Base-by-base conservation (phyloP, 179 eudicot species). In the Beta macrorhiza region DNA sequence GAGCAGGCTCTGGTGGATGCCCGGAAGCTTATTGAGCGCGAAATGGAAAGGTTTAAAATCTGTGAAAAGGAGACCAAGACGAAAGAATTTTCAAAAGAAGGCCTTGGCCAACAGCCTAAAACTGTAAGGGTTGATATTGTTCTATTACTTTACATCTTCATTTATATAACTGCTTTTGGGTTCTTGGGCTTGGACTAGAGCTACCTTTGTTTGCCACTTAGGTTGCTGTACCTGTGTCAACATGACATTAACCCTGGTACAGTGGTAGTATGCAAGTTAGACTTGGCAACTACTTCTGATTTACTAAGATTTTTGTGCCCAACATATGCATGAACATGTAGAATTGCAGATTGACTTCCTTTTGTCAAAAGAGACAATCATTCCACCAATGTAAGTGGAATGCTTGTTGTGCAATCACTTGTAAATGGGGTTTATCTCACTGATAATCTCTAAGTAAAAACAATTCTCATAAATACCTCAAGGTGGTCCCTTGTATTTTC, bases 1-100 rank as follows among this genome's bases (percentile, higher is more conserved):
- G 98, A 96, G 98, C 97, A 96, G 92, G 95, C 96, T 86, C 89
- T 96, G 86, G 86, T 94, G 92, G 99, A 96, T 87, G 90, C 98
- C 51, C 97, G 99, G 20, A 96, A 91, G 91, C 92, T 69, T 55
- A 96, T 96, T 58, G 99, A 96, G 84, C 92, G 92, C 77, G 99
- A 94, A 89, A 96, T 96, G 99, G 99, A 96, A 88, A 88, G 98
- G 80, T 94, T 96, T 81, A 96, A 96, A 88, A 92, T 96, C 57
- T 96, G 98, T 87, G 99, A 96, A 87, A 96, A 94, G 79, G 99
- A 96, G 87, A 92, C 99, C 17, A 96, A 94, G 89, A 96, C 98
- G 53, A 96, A 96, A 90, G 99, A 98, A 72, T 96, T 96, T 85
- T 96, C 99, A 63, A 96, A 96, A 84, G 99, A 96, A 90, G 99